Percentiles rank a stretch among this genome's conserved stretches.
These are phyloP conservation scores for Camillea tinctor DNA, from an alignment of 2,329 filamentous ascomycete species.

Conservation along the genomic window DNA sequence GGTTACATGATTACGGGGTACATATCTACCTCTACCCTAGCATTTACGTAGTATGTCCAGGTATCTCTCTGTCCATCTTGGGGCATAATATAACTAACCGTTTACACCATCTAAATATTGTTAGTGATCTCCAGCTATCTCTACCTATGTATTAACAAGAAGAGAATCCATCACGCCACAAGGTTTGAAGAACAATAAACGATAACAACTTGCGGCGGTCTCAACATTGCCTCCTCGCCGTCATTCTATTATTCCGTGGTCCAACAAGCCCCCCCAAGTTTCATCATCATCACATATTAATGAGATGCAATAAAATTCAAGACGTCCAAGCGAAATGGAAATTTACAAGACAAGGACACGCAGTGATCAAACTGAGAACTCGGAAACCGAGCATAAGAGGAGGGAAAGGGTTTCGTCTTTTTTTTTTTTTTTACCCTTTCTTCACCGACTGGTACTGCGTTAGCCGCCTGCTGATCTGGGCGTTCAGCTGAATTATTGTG, in stretches of 20 bases:
- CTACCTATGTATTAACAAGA: too few relatives aligned
- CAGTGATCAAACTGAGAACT: too few relatives aligned
- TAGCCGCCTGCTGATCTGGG: slow-evolving; percentile 10
- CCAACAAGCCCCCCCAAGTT: neutral
- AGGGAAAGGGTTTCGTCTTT: neutral
- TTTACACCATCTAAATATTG: too few relatives aligned
- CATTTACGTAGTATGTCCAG: too few relatives aligned
- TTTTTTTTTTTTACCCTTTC: too few relatives aligned
- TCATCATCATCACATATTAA: neutral
- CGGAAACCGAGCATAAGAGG: neutral
- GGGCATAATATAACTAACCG: neutral
- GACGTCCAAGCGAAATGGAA: neutral
- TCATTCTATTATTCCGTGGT: neutral
- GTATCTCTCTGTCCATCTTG: neutral
- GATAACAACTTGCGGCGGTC: too few relatives aligned
- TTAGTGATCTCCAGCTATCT: too few relatives aligned
- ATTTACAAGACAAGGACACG: too few relatives aligned
- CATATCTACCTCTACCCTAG: too few relatives aligned
- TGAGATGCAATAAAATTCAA: neutral
- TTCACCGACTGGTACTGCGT: neutral
- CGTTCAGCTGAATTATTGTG: slow-evolving; percentile 11
- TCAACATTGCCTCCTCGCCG: neutral
- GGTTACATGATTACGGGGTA: too few relatives aligned
- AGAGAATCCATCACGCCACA: neutral
- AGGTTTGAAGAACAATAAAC: neutral